Evolutionary conservation across 2,329 filamentous ascomycete species (phyloP).

Genomic region (Fusarium austroafricanum): DNA sequence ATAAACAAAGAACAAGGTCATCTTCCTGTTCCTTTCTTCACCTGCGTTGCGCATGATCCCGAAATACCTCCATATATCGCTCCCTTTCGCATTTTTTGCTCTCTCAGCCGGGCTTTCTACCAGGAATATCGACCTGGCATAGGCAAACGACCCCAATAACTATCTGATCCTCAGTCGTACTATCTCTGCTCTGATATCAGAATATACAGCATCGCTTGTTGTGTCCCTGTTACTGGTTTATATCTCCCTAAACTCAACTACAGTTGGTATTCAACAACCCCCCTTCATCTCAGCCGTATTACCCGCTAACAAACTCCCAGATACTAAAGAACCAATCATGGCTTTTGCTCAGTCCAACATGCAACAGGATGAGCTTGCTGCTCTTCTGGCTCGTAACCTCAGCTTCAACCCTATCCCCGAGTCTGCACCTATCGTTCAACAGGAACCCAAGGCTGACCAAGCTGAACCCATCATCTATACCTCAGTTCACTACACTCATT

Average conservation of each 20-base stretch:
- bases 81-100: conserved; percentile 37
- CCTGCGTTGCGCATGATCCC: conserved; percentile 35
- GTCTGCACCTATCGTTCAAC: conserved; percentile 36
- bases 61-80: conserved; percentile 35
- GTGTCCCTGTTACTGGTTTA: not conserved
- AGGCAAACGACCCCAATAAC: no score
- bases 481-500: conserved; percentile 87
- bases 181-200: conserved; percentile 1
- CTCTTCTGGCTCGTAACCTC: conserved; percentile 81
- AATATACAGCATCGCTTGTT: not conserved
- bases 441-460: conserved; percentile 49
- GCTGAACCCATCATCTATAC: conserved; percentile 72
- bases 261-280: conserved; percentile 26
- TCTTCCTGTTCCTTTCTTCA: conserved; percentile 34
- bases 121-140: conserved; percentile 5
- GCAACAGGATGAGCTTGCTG: conserved; percentile 84
- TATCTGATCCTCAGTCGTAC: not conserved
- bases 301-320: conserved; percentile 25
- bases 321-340: conserved; percentile 47
- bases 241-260: conserved; percentile 6
- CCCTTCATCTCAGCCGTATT: not conserved
- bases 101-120: conserved; percentile 9
- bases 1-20: conserved; percentile 37
- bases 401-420: conserved; percentile 63
- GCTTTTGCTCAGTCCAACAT: conserved; percentile 59